Evolutionary conservation across 805 yeast species (phyloP), one percentile per base, ranked within the genome.

Genomic region (Clavispora carvajalis): DNA sequence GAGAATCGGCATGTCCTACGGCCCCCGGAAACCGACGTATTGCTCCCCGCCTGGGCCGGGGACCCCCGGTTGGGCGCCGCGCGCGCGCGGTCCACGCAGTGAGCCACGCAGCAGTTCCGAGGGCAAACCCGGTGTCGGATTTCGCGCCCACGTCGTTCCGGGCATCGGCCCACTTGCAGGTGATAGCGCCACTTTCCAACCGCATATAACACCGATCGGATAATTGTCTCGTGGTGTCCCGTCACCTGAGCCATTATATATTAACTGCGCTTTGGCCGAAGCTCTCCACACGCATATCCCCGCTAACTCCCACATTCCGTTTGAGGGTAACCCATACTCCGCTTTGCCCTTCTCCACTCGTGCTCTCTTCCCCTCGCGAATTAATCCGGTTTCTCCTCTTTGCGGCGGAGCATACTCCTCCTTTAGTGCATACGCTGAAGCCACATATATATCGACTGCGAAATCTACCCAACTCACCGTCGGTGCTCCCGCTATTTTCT

Each of bases 391-490:
- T 29, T 37, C 47, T 43, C 42, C 47, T 36, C 51, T 34, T 40
- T 29, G 26, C 17, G 25, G 34, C 17, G 25, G 35, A 16, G 34
- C 22, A 22, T 22, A 43, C 51, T 47, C 51, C 51, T 47, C 51
- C 36, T 44, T 31, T 40, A 37, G 46, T 40, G 42, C 36, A 44
- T 38, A 41, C 16, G 26, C 30, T 22, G 38, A 29, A 39, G 26
- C 29, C 29, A 25, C 29, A 25, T 21, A 41, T 37, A 37, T 37
- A 37, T 31, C 25, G 40, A 37, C 40, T 37, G 40, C 40, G 36
- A 37, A 37, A 37, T 11, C 19, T 22, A 31, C 33, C 3, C n/a
- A n/a, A n/a, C n/a, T n/a, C n/a, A n/a, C n/a, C n/a, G n/a, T n/a
- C n/a, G n/a, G n/a, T n/a, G n/a, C n/a, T n/a, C 7, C 12, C 19